phyloP scores from a whole-genome alignment of 1,284 basidiomycete genomes.

The Polyporus tsugae region DNA sequence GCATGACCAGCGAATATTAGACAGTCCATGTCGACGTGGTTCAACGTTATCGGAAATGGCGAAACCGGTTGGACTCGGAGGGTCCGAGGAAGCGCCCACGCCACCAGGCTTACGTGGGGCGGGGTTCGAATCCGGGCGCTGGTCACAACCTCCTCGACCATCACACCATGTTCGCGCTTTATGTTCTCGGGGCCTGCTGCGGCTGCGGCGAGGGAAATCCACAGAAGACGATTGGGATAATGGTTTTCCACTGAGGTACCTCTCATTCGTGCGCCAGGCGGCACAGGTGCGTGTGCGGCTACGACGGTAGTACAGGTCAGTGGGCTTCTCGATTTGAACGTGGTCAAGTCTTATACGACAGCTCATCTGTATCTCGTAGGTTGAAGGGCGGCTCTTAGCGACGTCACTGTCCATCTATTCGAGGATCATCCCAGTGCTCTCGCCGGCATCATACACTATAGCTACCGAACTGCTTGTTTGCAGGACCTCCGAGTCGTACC shows the following conservation, averaged over 20 bases:
- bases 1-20: background rate
- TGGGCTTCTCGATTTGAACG: background rate
- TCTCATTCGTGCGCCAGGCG: background rate
- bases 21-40: background rate
- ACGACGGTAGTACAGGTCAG: background rate
- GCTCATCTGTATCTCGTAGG: conserved; percentile 3
- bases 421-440: background rate
- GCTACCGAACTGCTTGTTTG: background rate
- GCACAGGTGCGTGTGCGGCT: background rate
- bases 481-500: background rate
- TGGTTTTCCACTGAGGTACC: background rate
- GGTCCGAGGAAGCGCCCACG: background rate
- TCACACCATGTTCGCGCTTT: background rate
- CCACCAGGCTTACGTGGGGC: background rate
- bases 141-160: background rate
- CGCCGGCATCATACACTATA: background rate
- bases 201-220: background rate
- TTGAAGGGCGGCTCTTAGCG: background rate
- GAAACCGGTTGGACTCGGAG: too few relatives aligned
- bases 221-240: background rate
- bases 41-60: background rate
- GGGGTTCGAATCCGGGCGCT: background rate
- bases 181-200: background rate
- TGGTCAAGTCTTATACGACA: background rate
- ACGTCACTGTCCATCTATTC: background rate